phyloP scores from a whole-genome alignment of 257 asterid genomes.

The Solanum tacnaense region DNA sequence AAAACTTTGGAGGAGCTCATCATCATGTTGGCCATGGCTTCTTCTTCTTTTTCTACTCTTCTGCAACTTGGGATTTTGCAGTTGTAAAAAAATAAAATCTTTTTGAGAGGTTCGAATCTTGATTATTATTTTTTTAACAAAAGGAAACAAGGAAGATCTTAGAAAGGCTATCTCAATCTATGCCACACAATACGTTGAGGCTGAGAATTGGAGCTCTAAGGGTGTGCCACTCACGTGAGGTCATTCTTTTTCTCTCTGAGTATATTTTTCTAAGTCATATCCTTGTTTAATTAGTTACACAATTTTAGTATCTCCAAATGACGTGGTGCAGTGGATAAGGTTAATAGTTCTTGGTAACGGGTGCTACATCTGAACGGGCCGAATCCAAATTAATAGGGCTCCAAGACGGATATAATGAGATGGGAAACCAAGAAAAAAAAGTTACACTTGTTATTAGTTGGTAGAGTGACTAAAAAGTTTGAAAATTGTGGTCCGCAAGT shows the following conservation, averaged over 20 bases:
- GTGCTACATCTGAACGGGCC: too few relatives aligned
- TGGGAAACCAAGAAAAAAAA: not conserved
- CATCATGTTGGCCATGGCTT: conserved; percentile 60
- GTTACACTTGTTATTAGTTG: not conserved
- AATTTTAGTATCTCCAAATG: rapidly evolving
- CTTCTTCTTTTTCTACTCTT: not conserved
- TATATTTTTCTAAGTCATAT: not conserved
- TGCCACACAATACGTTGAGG: conserved; percentile 53
- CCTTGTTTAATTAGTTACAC: not conserved
- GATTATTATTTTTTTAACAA: not conserved
- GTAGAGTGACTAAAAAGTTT: not conserved
- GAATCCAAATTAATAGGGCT: not conserved
- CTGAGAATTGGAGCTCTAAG: not conserved
- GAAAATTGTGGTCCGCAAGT: not conserved
- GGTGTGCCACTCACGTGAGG: conserved; percentile 9
- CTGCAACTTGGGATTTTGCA: not conserved
- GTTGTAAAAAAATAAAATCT: not conserved
- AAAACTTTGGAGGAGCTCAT: conserved; percentile 57
- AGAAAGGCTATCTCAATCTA: conserved; percentile 28
- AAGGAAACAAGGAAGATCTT: not conserved
- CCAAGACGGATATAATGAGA: not conserved
- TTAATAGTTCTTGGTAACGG: too few relatives aligned
- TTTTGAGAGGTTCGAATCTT: not conserved
- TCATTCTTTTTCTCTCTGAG: not conserved
- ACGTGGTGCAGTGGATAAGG: rapidly evolving